Evolutionary conservation across 140 eudicot species (phyloP).

Genomic region (Ambrosia hybrid): DNA sequence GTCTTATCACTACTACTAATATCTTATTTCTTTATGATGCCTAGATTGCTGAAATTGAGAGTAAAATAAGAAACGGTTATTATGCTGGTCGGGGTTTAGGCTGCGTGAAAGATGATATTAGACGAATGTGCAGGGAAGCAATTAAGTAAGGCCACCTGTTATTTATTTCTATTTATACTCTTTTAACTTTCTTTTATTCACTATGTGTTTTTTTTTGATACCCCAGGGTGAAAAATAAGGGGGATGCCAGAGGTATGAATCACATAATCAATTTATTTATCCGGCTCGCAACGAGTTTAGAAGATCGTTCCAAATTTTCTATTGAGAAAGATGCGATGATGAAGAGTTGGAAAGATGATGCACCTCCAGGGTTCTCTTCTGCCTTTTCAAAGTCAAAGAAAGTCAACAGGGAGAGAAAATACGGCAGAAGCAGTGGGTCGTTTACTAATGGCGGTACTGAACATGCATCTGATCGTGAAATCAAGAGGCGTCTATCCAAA

Average conservation of each 20-base stretch:
- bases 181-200: slow-evolving; percentile 8
- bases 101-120: slow-evolving; percentile 77
- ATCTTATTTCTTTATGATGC: slow-evolving; percentile 15
- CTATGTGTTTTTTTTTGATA: not conserved
- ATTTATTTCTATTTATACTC: slow-evolving; percentile 2
- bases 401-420: slow-evolving; percentile 63
- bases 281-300: slow-evolving; percentile 74
- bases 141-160: slow-evolving; percentile 49
- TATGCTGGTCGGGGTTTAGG: slow-evolving; percentile 86
- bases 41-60: slow-evolving; percentile 80
- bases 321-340: slow-evolving; percentile 58
- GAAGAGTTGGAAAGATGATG: slow-evolving; percentile 68
- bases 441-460: slow-evolving; percentile 48
- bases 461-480: slow-evolving; percentile 81
- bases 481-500: slow-evolving; percentile 63
- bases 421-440: slow-evolving; percentile 52
- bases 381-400: slow-evolving; percentile 56
- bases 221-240: slow-evolving; percentile 59
- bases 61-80: slow-evolving; percentile 72
- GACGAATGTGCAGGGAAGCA: slow-evolving; percentile 92
- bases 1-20: not conserved
- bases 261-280: slow-evolving; percentile 66
- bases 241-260: slow-evolving; percentile 66
- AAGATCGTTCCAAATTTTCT: slow-evolving; percentile 50
- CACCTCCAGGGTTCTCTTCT: slow-evolving; percentile 72